These are phyloP conservation scores for Fusarium keratoplasticum DNA, from an alignment of 2,329 filamentous ascomycete genomes.

Conservation along the genomic window DNA sequence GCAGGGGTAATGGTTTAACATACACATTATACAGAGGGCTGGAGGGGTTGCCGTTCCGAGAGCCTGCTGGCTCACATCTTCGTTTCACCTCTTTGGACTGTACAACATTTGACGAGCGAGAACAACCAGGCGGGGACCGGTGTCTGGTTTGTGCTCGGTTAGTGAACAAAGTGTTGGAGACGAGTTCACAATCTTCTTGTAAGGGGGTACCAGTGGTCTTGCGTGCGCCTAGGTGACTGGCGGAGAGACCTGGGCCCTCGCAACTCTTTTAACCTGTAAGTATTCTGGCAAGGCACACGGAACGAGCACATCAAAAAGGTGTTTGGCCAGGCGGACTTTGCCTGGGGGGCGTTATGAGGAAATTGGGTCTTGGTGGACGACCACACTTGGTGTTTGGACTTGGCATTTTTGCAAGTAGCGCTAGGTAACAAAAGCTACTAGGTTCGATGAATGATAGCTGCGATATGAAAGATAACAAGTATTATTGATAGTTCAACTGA, in stretches of 20 bases:
- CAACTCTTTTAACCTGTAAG: constrained; percentile 47
- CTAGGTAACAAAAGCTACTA: constrained; percentile 47
- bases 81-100: constrained; percentile 40
- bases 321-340: constrained; percentile 51
- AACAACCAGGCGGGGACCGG: constrained; percentile 35
- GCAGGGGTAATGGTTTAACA: constrained; percentile 29
- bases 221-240: constrained; percentile 10
- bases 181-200: constrained; percentile 27
- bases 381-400: constrained; percentile 46
- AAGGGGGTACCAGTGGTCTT: constrained; percentile 4
- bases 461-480: constrained; percentile 34
- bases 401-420: constrained; percentile 37
- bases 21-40: constrained; percentile 39
- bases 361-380: constrained; percentile 41
- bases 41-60: constrained; percentile 23
- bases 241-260: constrained; percentile 15
- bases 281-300: constrained; percentile 49
- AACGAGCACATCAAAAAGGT: constrained; percentile 60
- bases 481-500: constrained; percentile 8
- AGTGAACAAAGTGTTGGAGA: constrained; percentile 16
- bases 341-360: constrained; percentile 45
- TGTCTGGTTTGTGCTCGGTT: constrained; percentile 35
- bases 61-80: constrained; percentile 30
- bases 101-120: constrained; percentile 46
- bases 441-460: constrained; percentile 38